Evolutionary conservation across 768 basidiomycete species (phyloP), one percentile per base, ranked within the genome.

Genomic region (Boletus vinaceobasis): DNA sequence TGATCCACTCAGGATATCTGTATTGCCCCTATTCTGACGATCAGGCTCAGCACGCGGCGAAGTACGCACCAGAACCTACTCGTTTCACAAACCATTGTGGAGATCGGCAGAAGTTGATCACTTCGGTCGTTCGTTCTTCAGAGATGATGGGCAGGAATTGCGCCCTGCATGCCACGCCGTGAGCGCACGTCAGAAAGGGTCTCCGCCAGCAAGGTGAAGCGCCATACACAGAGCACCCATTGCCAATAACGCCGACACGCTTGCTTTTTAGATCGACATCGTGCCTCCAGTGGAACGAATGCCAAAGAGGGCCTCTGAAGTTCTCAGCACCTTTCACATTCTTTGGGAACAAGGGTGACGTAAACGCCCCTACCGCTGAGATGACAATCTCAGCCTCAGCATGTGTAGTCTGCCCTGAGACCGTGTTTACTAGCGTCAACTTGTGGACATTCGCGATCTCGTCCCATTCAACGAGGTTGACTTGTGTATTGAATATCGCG

Each of bases 91-190:
- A 81, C 83, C 84, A 86, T 58, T 81, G 78, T 19, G 81, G 82
- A 38, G 79, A 84, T 48, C 85, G 73, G 43, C 77, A 80, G 61
- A 86, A 82, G 64, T 87, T 82, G 52, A 80, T 70, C 19, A 86
- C 74, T 55, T 78, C 64, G 15, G 79, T 76, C 7, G 77, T 74
- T 10, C 76, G 70, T 56, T 84, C 80, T 39, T 66, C 62, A 15
- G 82, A 72, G 53, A 84, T 82, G 55, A 73, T 62, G 11, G 83
- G 81, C n/a, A 84, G 65, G 43, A 84, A 76, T 64, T 88, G 85
- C 7, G 84, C 81, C 19, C 85, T 85, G 52, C 23, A 65, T 35
- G 29, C 58, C 33, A 56, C 43, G 48, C 42, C 37, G 38, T 46
- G 43, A 50, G 45, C 43, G 44, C 52, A 47, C 43, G 44, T 52